Base-by-base conservation (phyloP, 768 basidiomycete genomes). In the Cystobasidium tubakii region DNA sequence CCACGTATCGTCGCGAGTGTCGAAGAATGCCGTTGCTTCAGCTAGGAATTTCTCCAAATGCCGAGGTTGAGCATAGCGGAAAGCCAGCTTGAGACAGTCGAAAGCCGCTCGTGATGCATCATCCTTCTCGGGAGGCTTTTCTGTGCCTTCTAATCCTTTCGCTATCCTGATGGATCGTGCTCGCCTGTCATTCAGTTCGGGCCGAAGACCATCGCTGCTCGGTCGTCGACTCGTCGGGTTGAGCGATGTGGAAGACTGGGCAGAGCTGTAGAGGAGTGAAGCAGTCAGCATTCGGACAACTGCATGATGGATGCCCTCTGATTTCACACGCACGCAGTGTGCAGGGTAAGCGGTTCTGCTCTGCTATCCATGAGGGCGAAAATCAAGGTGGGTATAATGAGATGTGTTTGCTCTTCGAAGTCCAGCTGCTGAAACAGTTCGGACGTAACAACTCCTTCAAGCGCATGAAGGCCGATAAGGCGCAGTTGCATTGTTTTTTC, bases 401-500 rank as follows among this genome's bases (percentile, higher is more conserved):
- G 54, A n/a, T 44, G 25, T 10, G 54, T 33, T 44, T 42, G 44
- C 34, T 34, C 33, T 1, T 31, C 27, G 42, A 71, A 60, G 53
- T 71, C 69, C 15, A 55, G 33, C 13, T 36, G 29, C 13, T 71
- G 44, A 44, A 71, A 71, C 1, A 55, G 29, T 25, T 71, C 69
- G 7, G 69, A 71, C 2, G 29, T n/a, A 23, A 60, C 55, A 12
- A 60, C 69, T n/a, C 69, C 69, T 34, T 71, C 69, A n/a, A 71
- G 69, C 1, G 69, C 69, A 42, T 71, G 69, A 2, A 71, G 9
- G 69, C 69, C 69, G 9, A 71, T 71, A 7, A 71, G 33, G 25
- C 69, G 50, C 17, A 33, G 55, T 25, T 71, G 54, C 33, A 55
- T 33, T 53, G 69, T 55, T 27, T 55, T 33, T 34, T 55, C 44